Percentiles rank a stretch among this genome's conserved stretches.
These are phyloP conservation scores for Tuber indicum DNA, from an alignment of 495 filamentous ascomycete genomes.

Conservation along the genomic window DNA sequence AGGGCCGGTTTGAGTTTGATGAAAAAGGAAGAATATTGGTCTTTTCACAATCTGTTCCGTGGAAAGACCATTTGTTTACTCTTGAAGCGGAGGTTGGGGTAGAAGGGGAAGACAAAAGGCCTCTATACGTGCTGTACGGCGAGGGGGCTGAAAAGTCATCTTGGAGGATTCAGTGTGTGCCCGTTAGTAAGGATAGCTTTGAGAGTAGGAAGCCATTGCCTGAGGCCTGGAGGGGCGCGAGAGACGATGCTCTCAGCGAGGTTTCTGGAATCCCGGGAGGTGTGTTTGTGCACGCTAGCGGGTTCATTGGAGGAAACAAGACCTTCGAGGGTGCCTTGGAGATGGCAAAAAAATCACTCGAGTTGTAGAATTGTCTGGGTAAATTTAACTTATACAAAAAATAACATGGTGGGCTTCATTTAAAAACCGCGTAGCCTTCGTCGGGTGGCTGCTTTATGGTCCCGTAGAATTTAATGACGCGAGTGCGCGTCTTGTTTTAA, in stretches of 20 bases:
- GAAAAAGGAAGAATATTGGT: slow-evolving; percentile 71
- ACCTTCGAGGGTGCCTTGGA: slow-evolving; percentile 80
- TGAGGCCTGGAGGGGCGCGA: slow-evolving; percentile 80
- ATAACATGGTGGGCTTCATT: background rate
- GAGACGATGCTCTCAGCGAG: slow-evolving; percentile 73
- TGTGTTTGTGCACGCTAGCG: slow-evolving; percentile 88
- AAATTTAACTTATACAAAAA: background rate
- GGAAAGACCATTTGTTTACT: slow-evolving; percentile 91
- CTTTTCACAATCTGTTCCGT: slow-evolving; percentile 69
- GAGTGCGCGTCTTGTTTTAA: background rate
- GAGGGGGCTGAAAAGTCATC: slow-evolving; percentile 60
- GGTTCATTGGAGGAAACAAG: slow-evolving; percentile 93
- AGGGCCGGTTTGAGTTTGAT: slow-evolving; percentile 58
- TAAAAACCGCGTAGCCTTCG: background rate
- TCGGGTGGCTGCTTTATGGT: background rate
- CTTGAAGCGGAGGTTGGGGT: slow-evolving; percentile 60
- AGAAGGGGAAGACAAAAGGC: slow-evolving; percentile 49
- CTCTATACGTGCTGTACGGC: slow-evolving; percentile 90
- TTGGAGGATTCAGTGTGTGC: slow-evolving; percentile 90
- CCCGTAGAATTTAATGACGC: background rate
- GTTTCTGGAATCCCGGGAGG: slow-evolving; percentile 67
- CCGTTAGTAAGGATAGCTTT: slow-evolving; percentile 72
- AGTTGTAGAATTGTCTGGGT: slow-evolving; percentile 42
- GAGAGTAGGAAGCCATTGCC: slow-evolving; percentile 83
- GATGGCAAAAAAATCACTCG: slow-evolving; percentile 73